Base-by-base conservation (phyloP, 176 grass and related monocot genomes). In the Chrysopogon serrulatus region DNA sequence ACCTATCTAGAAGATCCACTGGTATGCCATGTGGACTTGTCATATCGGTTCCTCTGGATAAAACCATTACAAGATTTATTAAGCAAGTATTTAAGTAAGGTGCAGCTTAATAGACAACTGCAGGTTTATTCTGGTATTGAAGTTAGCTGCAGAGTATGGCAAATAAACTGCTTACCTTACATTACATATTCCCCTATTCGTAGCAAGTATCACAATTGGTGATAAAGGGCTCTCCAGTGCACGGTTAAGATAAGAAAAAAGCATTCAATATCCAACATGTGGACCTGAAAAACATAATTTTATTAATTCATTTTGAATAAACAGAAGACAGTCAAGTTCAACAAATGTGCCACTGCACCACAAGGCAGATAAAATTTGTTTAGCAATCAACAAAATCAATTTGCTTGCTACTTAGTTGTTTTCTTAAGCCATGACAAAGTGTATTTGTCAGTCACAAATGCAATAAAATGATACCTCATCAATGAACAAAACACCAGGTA, bases 211-310 rank as follows among this genome's bases (percentile, higher is more conserved):
- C 83, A 99, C 93, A 77, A 96, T 94, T 18, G 96, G 96, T 19
- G 93, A 90, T 65, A 96, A 85, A 71, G 96, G 76, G 70, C 93
- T 98, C 69, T 98, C 96, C 42, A 98, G 71, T 51, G 96, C 93
- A 83, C 93, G 93, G 87, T 98, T 98, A 73, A 98, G 91, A 88
- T 95, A 95, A 33, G 96, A 98, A 85, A n/a, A n/a, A 95, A 98
- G 18, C 96, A 98, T 85, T 98, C 96, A 47, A 98, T 87, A 69
- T 98, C 93, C 61, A 99, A 77, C 89, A 99, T 96, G 84, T 99
- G 93, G 56, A 96, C 96, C 96, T 99, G 83, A 79, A 80, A 76
- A 87, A 75, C 10, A 17, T 86, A 66, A 12, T 54, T n/a, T 68
- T 18, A 45, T 65, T 27, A 48, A 68, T 74, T 24, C 36, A 59